A percentile compares a stretch with the other conserved stretches of the same genome.
Evolutionary conservation across 2,329 filamentous ascomycete genomes (phyloP).

Genomic region (Aspergillus caelatus): DNA sequence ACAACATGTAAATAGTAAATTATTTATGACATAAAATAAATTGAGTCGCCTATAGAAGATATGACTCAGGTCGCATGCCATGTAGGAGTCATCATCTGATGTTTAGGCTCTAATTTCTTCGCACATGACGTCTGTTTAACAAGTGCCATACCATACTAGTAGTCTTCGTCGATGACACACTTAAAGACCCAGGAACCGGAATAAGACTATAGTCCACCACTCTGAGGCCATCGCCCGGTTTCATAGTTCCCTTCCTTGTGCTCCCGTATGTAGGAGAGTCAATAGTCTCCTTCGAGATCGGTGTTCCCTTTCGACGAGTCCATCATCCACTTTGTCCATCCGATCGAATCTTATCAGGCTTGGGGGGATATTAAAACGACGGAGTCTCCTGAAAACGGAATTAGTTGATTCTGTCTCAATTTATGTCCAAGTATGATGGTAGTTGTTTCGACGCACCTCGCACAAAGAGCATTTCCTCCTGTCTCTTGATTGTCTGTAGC

Average conservation of each 20-base stretch:
- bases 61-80: conserved; percentile 1
- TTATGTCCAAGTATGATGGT: background rate
- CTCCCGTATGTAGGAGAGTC: conserved; percentile 14
- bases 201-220: background rate
- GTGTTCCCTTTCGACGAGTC: background rate
- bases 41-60: background rate
- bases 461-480: conserved; percentile 98
- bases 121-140: conserved; percentile 1
- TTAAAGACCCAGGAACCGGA: background rate
- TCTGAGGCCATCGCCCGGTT: conserved; percentile 6
- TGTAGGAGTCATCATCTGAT: background rate
- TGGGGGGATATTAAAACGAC: conserved; percentile 72
- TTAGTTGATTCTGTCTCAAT: conserved; percentile 19
- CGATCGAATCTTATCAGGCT: conserved; percentile 34
- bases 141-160: background rate
- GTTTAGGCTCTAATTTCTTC: background rate
- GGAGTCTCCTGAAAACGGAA: conserved; percentile 61
- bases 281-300: conserved; percentile 10
- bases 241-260: conserved; percentile 16
- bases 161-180: background rate
- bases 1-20: background rate
- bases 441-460: conserved; percentile 67
- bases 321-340: background rate
- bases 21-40: background rate
- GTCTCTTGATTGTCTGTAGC: conserved; percentile 83